Conservation (phyloP, 139 green algal genomes). For the Chlamydomonas schloesseri region DNA sequence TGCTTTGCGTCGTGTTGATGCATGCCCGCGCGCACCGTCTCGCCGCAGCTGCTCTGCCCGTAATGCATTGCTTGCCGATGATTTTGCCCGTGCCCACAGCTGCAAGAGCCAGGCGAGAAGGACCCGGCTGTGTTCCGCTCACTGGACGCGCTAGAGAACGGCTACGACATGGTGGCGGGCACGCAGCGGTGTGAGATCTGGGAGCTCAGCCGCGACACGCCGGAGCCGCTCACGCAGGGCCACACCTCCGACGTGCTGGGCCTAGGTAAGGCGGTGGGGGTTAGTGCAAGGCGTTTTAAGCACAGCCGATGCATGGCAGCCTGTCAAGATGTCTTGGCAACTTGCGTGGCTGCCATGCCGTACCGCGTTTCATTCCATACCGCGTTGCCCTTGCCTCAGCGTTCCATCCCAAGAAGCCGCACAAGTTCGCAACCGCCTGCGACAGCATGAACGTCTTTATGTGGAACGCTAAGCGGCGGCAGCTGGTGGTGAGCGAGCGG, state of each 20-base stretch:
- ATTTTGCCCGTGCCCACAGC: no score
- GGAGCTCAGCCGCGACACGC: slow-evolving; percentile 51
- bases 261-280: slow-evolving; percentile 6
- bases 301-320: no score
- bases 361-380: no score
- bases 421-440: slow-evolving; percentile 70
- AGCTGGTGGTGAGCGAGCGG: slow-evolving; percentile 58
- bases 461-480: slow-evolving; percentile 64
- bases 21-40: no score
- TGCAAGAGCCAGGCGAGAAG: slow-evolving; percentile 61
- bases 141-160: slow-evolving; percentile 55
- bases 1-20: no score
- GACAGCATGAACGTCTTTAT: slow-evolving; percentile 64
- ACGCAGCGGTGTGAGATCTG: slow-evolving; percentile 62
- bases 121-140: slow-evolving; percentile 60
- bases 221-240: slow-evolving; percentile 61
- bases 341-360: no score
- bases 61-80: no score
- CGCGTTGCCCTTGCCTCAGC: slow-evolving; percentile 10
- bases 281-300: no score
- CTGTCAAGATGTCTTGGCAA: no score
- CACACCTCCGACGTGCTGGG: slow-evolving; percentile 57
- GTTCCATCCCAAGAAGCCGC: slow-evolving; percentile 67
- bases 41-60: no score
- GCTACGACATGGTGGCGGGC: slow-evolving; percentile 59